Evolutionary conservation across 441 rosid genomes (phyloP).

Genomic region (Corymbia citriodora): DNA sequence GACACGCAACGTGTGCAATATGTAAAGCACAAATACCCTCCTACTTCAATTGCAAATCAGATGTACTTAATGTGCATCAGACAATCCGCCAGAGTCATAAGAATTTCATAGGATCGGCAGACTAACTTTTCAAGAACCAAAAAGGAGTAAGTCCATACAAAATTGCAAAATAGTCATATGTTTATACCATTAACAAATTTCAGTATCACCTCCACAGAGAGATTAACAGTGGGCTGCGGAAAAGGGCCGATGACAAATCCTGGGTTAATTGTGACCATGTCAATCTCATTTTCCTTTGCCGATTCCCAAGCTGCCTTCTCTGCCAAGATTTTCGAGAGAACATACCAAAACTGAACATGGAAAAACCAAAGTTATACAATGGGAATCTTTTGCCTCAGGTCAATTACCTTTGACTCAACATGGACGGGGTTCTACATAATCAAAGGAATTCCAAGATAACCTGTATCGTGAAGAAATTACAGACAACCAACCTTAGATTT

Average conservation of each 20-base stretch:
- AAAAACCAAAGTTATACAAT: background rate
- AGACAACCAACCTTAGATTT: background rate
- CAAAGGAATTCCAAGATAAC: background rate
- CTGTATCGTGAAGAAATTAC: background rate
- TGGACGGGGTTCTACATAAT: background rate
- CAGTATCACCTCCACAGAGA: conserved; percentile 29
- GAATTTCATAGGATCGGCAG: background rate
- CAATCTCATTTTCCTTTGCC: conserved; percentile 34
- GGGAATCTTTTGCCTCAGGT: background rate
- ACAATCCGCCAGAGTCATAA: background rate
- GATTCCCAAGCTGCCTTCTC: conserved; percentile 45
- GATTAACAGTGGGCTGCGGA: conserved; percentile 50
- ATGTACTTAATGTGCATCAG: background rate
- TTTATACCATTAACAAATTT: conserved; percentile 36
- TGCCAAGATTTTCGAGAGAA: conserved; percentile 44
- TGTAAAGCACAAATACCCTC: background rate
- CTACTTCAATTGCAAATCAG: background rate
- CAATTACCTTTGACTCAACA: conserved; percentile 21
- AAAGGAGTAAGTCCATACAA: background rate
- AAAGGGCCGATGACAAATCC: conserved; percentile 47
- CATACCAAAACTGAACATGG: conserved; percentile 34
- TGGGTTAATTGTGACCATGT: conserved; percentile 41
- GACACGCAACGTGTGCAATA: background rate
- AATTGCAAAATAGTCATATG: background rate
- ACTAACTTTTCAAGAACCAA: background rate